Evolutionary conservation across 345 rosid genomes (phyloP), one percentile per base, ranked within the genome.

Genomic region (Salix brachista): DNA sequence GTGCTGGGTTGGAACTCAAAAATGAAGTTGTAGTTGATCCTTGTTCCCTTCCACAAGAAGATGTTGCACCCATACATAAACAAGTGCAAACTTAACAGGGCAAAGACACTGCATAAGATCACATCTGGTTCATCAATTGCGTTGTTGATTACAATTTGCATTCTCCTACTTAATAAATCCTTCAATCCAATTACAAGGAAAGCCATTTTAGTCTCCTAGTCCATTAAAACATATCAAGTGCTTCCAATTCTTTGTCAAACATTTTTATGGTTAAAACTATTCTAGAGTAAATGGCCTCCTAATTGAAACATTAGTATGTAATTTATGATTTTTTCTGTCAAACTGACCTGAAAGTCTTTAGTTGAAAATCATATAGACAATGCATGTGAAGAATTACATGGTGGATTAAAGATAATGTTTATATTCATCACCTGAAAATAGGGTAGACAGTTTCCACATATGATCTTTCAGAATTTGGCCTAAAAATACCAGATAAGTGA

Each of bases 1-100:
- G 96, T 93, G 74, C 36, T 89, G 39, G 96, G 90, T 62, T 87
- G 79, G 68, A 96, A 91, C 71, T 93, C 98, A 68, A 92, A 96
- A 14, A 96, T 96, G 84, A 96, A 96, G 72, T 81, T 87, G 87
- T 83, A 86, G 88, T 96, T 96, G 83, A 96, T 89, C 79, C 99
- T 86, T 14, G 90, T 88, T 7, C 56, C 84, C 87, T 85, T 91
- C 99, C 99, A 96, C 95, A 86, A 77, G 84, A 90, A 87, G 19
- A 96, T 74, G 79, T 96, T 92, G 87, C 99, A 96, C 6, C 99
- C 99, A 52, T 96, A 92, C 92, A 87, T 84, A 72, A 96, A 96
- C 91, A 96, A 83, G 86, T 96, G 99, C 82, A 96, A 80, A 87
- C 98, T 90, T 82, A 93, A 76, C 87, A 96, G 81, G 4, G 98